A percentile compares a stretch with the other conserved stretches of the same genome.
phyloP scores from a whole-genome alignment of 2,329 filamentous ascomycete genomes.

The Pestalotiopsis sp. region DNA sequence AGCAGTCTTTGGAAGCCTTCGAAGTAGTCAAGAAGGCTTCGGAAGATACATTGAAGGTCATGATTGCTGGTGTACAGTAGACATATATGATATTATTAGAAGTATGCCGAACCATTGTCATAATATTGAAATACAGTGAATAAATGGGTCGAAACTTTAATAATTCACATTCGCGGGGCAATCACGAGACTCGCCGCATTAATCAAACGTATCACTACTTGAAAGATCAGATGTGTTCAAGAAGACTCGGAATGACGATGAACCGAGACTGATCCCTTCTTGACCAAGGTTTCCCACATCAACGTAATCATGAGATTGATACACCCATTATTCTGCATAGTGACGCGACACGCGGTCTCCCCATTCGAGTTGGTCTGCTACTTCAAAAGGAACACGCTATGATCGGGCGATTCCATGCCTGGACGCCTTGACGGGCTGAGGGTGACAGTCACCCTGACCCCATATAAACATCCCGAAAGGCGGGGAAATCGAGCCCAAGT shows the following conservation, averaged over 20 bases:
- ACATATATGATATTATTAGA: background rate
- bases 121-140: too few species aligned
- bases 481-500: background rate
- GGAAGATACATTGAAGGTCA: conserved; percentile 24
- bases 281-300: background rate
- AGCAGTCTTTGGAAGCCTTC: conserved; percentile 21
- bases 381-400: background rate
- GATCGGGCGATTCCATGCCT: background rate
- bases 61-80: conserved; percentile 22
- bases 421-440: background rate
- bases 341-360: background rate
- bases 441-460: conserved; percentile 1
- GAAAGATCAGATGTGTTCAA: too few species aligned
- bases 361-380: background rate
- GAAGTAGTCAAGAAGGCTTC: conserved; percentile 20
- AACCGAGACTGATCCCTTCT: too few species aligned
- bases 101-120: background rate
- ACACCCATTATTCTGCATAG: background rate
- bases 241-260: too few species aligned
- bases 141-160: too few species aligned
- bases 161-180: too few species aligned
- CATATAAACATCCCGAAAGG: background rate
- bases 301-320: background rate
- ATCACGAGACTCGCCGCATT: too few species aligned
- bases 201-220: too few species aligned